phyloP scores from a whole-genome alignment of 2,329 filamentous ascomycete species.

The Fusarium bulbicola region DNA sequence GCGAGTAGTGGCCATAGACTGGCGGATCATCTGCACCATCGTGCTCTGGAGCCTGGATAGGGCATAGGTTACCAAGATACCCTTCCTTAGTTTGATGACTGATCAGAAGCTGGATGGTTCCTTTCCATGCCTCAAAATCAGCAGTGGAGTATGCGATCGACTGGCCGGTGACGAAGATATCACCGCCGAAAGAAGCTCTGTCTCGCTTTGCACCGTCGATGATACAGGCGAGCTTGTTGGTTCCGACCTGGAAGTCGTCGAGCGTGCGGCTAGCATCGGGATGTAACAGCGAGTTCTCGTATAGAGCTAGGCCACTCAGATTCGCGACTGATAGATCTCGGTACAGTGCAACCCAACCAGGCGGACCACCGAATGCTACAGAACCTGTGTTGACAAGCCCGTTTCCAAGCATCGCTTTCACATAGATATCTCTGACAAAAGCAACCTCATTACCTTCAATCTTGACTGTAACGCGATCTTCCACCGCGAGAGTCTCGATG shows the following conservation, averaged over 20 bases:
- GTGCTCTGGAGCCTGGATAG: background rate
- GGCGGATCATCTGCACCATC: background rate
- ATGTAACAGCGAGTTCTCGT: rapidly evolving
- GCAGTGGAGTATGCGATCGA: background rate
- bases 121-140: background rate
- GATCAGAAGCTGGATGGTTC: background rate
- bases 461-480: background rate
- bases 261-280: rapidly evolving
- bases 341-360: background rate
- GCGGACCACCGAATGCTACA: background rate
- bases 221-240: background rate
- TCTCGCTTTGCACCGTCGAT: background rate
- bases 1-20: background rate
- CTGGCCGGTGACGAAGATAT: background rate
- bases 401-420: constrained; percentile 1
- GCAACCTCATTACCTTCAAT: background rate
- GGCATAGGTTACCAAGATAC: background rate
- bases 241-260: background rate
- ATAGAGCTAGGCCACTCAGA: background rate
- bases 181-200: background rate
- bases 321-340: background rate
- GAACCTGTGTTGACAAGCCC: background rate
- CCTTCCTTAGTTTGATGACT: background rate
- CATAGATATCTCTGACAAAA: rapidly evolving
- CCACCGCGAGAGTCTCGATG: background rate